phyloP scores from a whole-genome alignment of 2,329 filamentous ascomycete genomes.

The Epichloe amarillans region DNA sequence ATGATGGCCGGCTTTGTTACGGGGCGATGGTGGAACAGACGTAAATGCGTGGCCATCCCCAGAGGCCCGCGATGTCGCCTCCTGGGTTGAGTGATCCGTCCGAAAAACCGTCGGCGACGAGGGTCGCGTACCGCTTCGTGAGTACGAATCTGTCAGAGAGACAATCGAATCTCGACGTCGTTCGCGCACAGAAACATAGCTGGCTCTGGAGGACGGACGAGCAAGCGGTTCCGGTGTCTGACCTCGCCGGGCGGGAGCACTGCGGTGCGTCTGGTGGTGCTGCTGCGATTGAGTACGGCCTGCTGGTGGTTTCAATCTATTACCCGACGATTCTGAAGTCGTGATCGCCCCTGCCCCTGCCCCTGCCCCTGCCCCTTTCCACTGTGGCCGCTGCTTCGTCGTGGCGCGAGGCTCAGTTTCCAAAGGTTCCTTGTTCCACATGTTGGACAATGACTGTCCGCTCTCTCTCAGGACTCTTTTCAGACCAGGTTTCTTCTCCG shows the following conservation, averaged over 20 bases:
- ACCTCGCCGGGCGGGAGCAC: neutral
- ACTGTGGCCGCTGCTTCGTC: slow-evolving; percentile 13
- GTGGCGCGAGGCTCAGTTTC: slow-evolving; percentile 9
- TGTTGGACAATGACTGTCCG: slow-evolving; percentile 30
- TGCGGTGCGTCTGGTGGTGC: slow-evolving; percentile 3
- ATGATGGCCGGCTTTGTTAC: slow-evolving; percentile 3
- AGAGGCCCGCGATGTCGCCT: slow-evolving; percentile 9
- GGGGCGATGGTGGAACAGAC: slow-evolving; percentile 12
- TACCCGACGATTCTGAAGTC: neutral
- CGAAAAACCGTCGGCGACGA: slow-evolving; percentile 27
- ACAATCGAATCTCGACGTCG: slow-evolving; percentile 39
- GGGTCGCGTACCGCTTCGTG: slow-evolving; percentile 31
- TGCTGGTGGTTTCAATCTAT: slow-evolving; percentile 3
- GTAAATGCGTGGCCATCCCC: slow-evolving; percentile 8
- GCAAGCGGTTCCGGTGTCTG: slow-evolving; percentile 17
- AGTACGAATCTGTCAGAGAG: slow-evolving; percentile 42
- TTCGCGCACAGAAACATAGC: slow-evolving; percentile 38
- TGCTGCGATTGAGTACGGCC: slow-evolving; percentile 4
- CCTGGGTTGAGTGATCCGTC: slow-evolving; percentile 13
- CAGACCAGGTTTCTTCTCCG: slow-evolving; percentile 14
- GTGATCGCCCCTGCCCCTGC: slow-evolving; percentile 5
- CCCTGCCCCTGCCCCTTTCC: slow-evolving; percentile 10
- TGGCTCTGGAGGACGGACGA: slow-evolving; percentile 31
- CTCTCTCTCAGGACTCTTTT: slow-evolving; percentile 39
- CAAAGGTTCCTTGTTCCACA: slow-evolving; percentile 35